Evolutionary conservation across 2,329 filamentous ascomycete genomes (phyloP), one percentile per base, ranked within the genome.

Genomic region (Grosmannia serpens): DNA sequence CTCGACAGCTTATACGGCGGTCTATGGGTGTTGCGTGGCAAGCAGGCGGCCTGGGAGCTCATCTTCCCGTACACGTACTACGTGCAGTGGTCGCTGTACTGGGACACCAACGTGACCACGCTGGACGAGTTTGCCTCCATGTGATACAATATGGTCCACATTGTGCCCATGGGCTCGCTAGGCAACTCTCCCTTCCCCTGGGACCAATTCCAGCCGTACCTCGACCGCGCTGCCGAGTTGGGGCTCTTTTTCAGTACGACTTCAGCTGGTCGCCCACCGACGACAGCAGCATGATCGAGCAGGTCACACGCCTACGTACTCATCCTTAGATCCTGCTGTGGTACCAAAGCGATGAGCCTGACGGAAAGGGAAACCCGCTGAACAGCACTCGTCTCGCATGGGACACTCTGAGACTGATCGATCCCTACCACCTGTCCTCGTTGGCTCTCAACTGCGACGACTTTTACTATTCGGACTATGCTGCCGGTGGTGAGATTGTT

Each of bases 321-420:
- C 53, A 55, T 9, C 53, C 53, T 6, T 46, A 35, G 24, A 55
- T 55, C 13, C 38, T 55, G 26, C 17, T 55, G 22, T 55, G 53
- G 53, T 55, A 55, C 53, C 53, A 55, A 35, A 55, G 53, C 26
- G 53, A 55, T 38, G 53, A 55, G 53, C 24, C 53, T 24, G 53
- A 55, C 22, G 53, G 53, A 6, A 55, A 55, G 38, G 31, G 53
- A 15, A 29, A 46, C 10, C 53, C 53, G 4, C 24, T 55, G 35
- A 55, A 55, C 38, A 20, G 22, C 13, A 55, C 53, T 6, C 35
- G 38, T 15, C 17, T 55, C 4, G 53, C 53, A 24, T 35, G 53
- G 22, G 24, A 55, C 24, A 22, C 38, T 22, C 31, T 55, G 24
- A 22, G 53, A 24, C 5, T 9, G 24, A 24, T 55, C 22, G 53